Conservation (phyloP, 1,284 basidiomycete genomes). For the Cryptococcus depauperatus region DNA sequence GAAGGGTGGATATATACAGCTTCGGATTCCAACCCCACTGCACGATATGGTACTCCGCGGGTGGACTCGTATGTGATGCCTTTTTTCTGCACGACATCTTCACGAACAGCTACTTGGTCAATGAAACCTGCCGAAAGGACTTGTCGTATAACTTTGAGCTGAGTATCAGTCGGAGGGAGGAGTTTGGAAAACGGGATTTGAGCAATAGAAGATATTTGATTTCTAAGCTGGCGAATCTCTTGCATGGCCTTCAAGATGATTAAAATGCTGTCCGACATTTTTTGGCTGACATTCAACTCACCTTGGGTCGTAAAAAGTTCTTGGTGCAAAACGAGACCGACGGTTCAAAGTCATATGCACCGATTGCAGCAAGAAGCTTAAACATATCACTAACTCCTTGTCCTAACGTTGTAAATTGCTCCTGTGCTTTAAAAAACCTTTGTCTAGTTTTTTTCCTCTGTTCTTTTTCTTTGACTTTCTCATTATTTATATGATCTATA, state of each 20-base stretch:
- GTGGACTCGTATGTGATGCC: conserved; percentile 60
- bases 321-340: conserved; percentile 71
- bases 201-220: conserved; percentile 79
- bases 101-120: conserved; percentile 89
- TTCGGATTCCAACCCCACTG: conserved; percentile 64
- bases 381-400: conserved; percentile 81
- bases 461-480: conserved; percentile 53
- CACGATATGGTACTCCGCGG: conserved; percentile 74
- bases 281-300: conserved; percentile 37
- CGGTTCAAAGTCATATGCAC: conserved; percentile 89
- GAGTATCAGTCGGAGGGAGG: conserved; percentile 62
- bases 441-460: conserved; percentile 57
- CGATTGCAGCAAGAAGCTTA: conserved; percentile 79
- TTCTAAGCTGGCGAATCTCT: conserved; percentile 94
- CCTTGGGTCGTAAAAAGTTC: conserved; percentile 89
- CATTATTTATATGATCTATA: conserved; percentile 15
- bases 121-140: conserved; percentile 84
- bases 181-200: conserved; percentile 56
- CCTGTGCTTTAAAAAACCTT: conserved; percentile 70
- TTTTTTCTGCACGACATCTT: conserved; percentile 62
- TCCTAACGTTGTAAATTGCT: conserved; percentile 75
- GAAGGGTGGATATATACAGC: conserved; percentile 92
- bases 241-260: conserved; percentile 99
- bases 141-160: conserved; percentile 88
- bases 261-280: neutral